Base-by-base conservation (phyloP, 768 basidiomycete genomes). In the Cystofilobasidium ferigula region DNA sequence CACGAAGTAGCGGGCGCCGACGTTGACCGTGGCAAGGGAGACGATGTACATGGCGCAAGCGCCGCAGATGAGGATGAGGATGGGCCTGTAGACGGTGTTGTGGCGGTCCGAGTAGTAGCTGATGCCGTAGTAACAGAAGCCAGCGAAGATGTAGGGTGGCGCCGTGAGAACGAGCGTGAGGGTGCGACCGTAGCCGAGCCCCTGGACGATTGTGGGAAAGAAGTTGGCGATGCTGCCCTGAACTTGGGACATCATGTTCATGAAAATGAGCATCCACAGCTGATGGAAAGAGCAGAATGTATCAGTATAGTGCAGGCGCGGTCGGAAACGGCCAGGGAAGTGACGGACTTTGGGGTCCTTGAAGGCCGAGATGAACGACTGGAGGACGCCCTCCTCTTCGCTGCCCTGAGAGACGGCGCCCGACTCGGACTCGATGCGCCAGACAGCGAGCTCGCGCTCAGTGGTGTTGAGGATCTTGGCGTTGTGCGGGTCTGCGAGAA, bases 1-100 rank as follows among this genome's bases (percentile, higher is more conserved):
- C 71, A 74, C 70, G 45, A 69, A 69, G 68, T 72, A 72, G 35
- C 70, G 58, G 9, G 68, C 71, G 5, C 69, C 71, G n/a, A 69
- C 57, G 45, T 54, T 71, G 62, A 62, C 43, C 9, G 71, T 72
- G 16, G 70, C 24, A 34, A 74, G 51, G 20, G 70, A 36, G 60
- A 74, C 72, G 54, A 74, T 47, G 59, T 73, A 73, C 61, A 63
- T 71, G n/a, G 69, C 32, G 38, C 51, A 47, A 20, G 69, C 70
- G 62, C 69, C 62, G 36, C 24, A 24, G 16, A 72, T 59, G 36
- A 69, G 70, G 53, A 68, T 45, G 28, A 74, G 47, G 47, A 72
- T 71, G 20, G 68, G 54, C 13, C 47, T 38, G 69, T 72, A 74
- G 32, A 74, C 69, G 22, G 65, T 58, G 64, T 72, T 57, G 53